These are phyloP conservation scores for Talaromyces funiculosus DNA, from an alignment of 2,329 filamentous ascomycete species.

Conservation along the genomic window DNA sequence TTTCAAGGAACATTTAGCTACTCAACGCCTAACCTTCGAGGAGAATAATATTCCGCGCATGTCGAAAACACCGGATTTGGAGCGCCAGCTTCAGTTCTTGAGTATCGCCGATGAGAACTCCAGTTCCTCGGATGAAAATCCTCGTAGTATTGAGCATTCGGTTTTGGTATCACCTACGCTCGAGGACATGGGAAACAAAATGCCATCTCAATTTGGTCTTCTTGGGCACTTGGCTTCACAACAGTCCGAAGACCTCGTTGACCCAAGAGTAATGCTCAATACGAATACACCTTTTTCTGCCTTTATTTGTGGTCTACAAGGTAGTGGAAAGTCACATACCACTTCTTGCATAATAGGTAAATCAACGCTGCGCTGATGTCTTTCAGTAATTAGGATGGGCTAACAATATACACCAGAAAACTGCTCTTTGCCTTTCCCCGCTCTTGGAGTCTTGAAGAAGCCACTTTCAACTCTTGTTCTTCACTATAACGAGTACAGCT, in stretches of 20 bases:
- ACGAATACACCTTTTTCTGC: conserved; percentile 14
- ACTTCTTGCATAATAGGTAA: conserved; percentile 50
- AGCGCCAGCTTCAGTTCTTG: conserved; percentile 12
- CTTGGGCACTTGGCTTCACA: conserved; percentile 11
- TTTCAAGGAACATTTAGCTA: conserved; percentile 14
- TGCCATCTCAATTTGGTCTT: conserved; percentile 14
- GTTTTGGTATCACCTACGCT: conserved; percentile 12
- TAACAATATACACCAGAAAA: conserved; percentile 9
- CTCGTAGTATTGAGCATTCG: conserved; percentile 11
- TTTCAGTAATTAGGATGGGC: not conserved
- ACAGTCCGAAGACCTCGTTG: conserved; percentile 11
- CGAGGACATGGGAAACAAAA: conserved; percentile 10
- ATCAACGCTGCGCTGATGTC: too few species aligned
- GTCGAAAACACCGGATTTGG: conserved; percentile 9
- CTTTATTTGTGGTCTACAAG: conserved; percentile 61
- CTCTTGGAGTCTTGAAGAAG: conserved; percentile 39
- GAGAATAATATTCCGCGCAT: not conserved
- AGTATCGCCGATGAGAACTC: conserved; percentile 7
- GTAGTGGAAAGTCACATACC: conserved; percentile 58
- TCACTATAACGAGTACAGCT: conserved; percentile 49
- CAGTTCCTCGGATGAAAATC: not conserved
- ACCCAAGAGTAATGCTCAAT: conserved; percentile 15
- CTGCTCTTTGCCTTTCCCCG: conserved; percentile 15
- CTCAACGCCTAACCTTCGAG: not conserved
- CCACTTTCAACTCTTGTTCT: conserved; percentile 53